phyloP scores from a whole-genome alignment of 441 rosid species.

The Gossypium schwendimanii region DNA sequence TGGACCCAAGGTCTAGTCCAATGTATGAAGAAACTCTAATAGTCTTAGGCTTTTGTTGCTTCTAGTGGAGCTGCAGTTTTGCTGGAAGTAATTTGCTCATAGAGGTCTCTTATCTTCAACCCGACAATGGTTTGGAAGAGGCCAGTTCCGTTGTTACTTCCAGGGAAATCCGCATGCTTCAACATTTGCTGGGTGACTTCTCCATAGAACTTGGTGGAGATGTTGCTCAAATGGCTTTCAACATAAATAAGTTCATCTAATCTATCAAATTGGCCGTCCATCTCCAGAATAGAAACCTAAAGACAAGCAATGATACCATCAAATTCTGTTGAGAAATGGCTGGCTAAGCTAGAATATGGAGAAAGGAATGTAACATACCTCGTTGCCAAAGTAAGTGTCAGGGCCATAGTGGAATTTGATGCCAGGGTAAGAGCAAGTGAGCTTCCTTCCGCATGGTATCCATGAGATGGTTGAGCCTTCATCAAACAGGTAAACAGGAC shows the following conservation, averaged over 20 bases:
- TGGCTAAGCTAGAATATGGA: not conserved
- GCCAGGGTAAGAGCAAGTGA: slow-evolving; percentile 96
- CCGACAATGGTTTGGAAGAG: slow-evolving; percentile 93
- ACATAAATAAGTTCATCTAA: slow-evolving; percentile 87
- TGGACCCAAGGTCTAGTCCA: not conserved
- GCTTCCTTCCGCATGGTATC: slow-evolving; percentile 98
- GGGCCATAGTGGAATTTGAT: slow-evolving; percentile 83
- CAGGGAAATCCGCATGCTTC: slow-evolving; percentile 89
- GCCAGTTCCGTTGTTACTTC: slow-evolving; percentile 94
- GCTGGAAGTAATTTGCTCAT: slow-evolving; percentile 55
- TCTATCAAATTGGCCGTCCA: slow-evolving; percentile 98
- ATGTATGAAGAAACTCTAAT: not conserved
- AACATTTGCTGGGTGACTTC: slow-evolving; percentile 97
- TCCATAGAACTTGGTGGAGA: slow-evolving; percentile 89
- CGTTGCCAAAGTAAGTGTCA: slow-evolving; percentile 59
- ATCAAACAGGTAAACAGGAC: slow-evolving; percentile 83
- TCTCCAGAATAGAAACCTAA: slow-evolving; percentile 83
- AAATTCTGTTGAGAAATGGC: not conserved
- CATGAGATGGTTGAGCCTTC: slow-evolving; percentile 89
- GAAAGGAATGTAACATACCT: slow-evolving; percentile 27
- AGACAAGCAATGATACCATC: not conserved
- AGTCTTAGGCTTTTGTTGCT: slow-evolving; percentile 56
- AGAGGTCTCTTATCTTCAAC: slow-evolving; percentile 85
- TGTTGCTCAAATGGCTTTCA: slow-evolving; percentile 91
- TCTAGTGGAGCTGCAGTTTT: slow-evolving; percentile 45